Percentiles rank a stretch among this genome's conserved stretches.
Conservation (phyloP, 2,329 filamentous ascomycete species). For the Colletotrichum sp. region DNA sequence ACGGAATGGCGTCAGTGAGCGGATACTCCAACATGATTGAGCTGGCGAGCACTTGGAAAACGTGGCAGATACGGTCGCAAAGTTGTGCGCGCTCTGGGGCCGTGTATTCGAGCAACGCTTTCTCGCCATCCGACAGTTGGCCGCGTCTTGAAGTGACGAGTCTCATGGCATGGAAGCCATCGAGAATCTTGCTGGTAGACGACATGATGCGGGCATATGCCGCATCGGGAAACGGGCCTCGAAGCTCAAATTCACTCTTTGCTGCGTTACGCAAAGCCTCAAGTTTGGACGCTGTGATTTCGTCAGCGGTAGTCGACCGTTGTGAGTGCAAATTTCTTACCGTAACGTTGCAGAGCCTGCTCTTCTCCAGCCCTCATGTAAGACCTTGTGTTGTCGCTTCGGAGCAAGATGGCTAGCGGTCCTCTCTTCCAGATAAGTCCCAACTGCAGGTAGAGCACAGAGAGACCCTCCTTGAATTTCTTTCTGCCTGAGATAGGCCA, state of each 20-base stretch:
- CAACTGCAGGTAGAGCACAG: constrained; percentile 92
- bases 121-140: constrained; percentile 78
- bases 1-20: constrained; percentile 86
- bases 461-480: constrained; percentile 88
- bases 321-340: constrained; percentile 27
- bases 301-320: background rate
- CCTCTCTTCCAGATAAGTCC: constrained; percentile 96
- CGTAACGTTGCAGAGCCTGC: constrained; percentile 81
- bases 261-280: constrained; percentile 77
- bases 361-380: constrained; percentile 93
- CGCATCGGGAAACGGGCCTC: constrained; percentile 81
- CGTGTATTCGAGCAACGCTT: constrained; percentile 80
- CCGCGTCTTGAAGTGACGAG: constrained; percentile 85
- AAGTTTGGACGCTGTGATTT: constrained; percentile 61
- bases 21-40: constrained; percentile 96
- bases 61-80: constrained; percentile 88
- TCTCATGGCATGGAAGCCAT: constrained; percentile 96
- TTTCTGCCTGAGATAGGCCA: constrained; percentile 92
- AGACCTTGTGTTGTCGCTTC: constrained; percentile 60
- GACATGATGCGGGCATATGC: constrained; percentile 77
- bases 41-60: constrained; percentile 84
- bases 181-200: constrained; percentile 83
- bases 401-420: constrained; percentile 76
- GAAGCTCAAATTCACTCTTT: constrained; percentile 85
- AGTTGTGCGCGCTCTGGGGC: constrained; percentile 78